A percentile compares a stretch with the other conserved stretches of the same genome.
phyloP scores from a whole-genome alignment of 2,329 filamentous ascomycete genomes.

The Epichloe coenophiala region DNA sequence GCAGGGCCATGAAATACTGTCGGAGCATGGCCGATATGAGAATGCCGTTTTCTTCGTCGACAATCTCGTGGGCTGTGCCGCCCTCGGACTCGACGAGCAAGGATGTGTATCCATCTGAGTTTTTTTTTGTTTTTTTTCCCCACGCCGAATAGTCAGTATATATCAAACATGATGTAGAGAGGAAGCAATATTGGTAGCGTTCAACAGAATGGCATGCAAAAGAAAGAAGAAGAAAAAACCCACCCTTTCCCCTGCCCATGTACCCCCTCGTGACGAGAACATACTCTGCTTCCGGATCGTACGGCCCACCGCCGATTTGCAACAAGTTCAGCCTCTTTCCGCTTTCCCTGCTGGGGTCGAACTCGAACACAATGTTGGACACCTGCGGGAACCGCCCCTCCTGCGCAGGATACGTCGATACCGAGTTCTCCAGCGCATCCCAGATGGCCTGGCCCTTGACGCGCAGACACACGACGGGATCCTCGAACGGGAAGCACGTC shows the following conservation, averaged over 20 bases:
- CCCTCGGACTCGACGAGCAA: slow-evolving; percentile 66
- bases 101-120: slow-evolving; percentile 58
- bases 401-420: slow-evolving; percentile 67
- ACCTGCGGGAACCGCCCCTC: slow-evolving; percentile 81
- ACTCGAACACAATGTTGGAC: slow-evolving; percentile 65
- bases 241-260: slow-evolving; percentile 68
- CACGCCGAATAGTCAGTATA: background rate
- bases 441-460: slow-evolving; percentile 59
- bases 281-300: slow-evolving; percentile 53
- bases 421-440: slow-evolving; percentile 73
- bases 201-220: background rate
- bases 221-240: background rate
- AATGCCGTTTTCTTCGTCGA: slow-evolving; percentile 77
- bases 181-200: background rate
- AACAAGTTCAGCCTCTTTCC: slow-evolving; percentile 51
- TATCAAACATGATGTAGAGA: background rate
- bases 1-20: slow-evolving; percentile 82
- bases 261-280: slow-evolving; percentile 71
- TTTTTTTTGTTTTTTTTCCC: background rate
- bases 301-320: slow-evolving; percentile 44
- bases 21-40: slow-evolving; percentile 75
- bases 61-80: slow-evolving; percentile 61
- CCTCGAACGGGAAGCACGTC: slow-evolving; percentile 85
- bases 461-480: slow-evolving; percentile 68
- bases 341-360: slow-evolving; percentile 47